phyloP scores from a whole-genome alignment of 2,329 filamentous ascomycete species.

The Alternaria angustiovoidea region DNA sequence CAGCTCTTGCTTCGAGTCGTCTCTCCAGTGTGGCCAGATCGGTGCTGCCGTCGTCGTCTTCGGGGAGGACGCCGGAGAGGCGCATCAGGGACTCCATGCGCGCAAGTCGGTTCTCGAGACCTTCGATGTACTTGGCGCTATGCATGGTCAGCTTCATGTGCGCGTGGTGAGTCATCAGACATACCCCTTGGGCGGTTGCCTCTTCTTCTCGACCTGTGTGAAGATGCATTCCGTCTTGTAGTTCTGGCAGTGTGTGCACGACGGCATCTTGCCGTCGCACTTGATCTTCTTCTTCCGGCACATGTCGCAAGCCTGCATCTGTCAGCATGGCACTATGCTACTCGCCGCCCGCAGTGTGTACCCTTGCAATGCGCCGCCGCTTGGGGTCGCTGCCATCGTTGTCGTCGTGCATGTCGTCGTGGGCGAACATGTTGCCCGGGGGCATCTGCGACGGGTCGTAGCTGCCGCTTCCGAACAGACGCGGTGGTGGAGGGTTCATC shows the following conservation, averaged over 20 bases:
- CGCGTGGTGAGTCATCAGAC: neutral
- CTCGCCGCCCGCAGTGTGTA: conserved; percentile 54
- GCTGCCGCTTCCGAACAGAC: conserved; percentile 50
- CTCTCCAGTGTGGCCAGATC: conserved; percentile 90
- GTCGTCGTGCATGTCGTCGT: conserved; percentile 62
- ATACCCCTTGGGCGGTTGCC: conserved; percentile 90
- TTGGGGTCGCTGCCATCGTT: conserved; percentile 77
- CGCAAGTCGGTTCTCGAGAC: conserved; percentile 90
- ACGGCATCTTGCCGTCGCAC: conserved; percentile 93
- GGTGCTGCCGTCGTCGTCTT: conserved; percentile 84
- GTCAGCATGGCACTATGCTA: conserved; percentile 29
- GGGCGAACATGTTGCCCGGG: conserved; percentile 51
- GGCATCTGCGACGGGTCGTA: conserved; percentile 50
- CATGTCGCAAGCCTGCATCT: conserved; percentile 84
- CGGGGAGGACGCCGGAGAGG: conserved; percentile 83
- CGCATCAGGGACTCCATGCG: conserved; percentile 93
- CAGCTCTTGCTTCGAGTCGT: conserved; percentile 64
- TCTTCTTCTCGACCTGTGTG: conserved; percentile 98
- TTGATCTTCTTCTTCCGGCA: conserved; percentile 97
- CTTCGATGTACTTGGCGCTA: conserved; percentile 97
- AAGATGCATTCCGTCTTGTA: conserved; percentile 99
- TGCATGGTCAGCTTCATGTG: conserved; percentile 8
- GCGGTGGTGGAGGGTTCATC: conserved; percentile 51
- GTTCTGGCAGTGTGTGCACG: conserved; percentile 94
- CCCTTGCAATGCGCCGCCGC: conserved; percentile 85